Evolutionary conservation across 306 rosid genomes (phyloP).

Genomic region (Corylus americana): DNA sequence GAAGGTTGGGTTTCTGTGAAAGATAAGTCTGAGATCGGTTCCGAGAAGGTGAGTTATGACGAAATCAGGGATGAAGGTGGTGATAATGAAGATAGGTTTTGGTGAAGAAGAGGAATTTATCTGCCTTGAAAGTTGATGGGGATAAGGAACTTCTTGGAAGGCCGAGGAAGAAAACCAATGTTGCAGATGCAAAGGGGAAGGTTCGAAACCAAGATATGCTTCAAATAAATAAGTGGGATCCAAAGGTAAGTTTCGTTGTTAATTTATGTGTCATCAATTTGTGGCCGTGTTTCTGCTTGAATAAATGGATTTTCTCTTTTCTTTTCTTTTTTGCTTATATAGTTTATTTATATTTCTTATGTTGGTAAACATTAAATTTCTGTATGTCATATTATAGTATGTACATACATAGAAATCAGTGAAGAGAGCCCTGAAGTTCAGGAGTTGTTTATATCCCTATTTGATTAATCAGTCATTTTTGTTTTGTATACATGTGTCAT

Average conservation of each 20-base stretch:
- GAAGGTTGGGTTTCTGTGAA: no score
- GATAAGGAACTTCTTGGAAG: neutral
- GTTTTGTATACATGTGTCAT: no score
- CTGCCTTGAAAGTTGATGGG: neutral
- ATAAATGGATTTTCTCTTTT: constrained; percentile 32
- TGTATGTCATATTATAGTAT: no score
- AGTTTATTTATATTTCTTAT: neutral
- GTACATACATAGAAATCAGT: no score
- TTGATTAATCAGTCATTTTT: no score
- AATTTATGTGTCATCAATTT: neutral
- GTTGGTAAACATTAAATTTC: neutral
- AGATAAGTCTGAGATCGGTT: no score
- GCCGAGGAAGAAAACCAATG: no score
- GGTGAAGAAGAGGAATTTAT: neutral
- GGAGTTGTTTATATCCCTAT: no score
- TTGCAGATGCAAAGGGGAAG: no score
- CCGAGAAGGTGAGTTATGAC: neutral
- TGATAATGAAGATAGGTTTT: neutral
- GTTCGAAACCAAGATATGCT: neutral
- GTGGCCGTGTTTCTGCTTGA: constrained; percentile 23
- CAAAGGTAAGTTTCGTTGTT: constrained; percentile 7
- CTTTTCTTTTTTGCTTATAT: neutral
- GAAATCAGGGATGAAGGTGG: neutral
- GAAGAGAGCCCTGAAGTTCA: no score
- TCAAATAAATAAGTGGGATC: neutral